These are phyloP conservation scores for Fusarium pseudograminearum DNA, from an alignment of 2,329 filamentous ascomycete genomes.

Conservation along the genomic window DNA sequence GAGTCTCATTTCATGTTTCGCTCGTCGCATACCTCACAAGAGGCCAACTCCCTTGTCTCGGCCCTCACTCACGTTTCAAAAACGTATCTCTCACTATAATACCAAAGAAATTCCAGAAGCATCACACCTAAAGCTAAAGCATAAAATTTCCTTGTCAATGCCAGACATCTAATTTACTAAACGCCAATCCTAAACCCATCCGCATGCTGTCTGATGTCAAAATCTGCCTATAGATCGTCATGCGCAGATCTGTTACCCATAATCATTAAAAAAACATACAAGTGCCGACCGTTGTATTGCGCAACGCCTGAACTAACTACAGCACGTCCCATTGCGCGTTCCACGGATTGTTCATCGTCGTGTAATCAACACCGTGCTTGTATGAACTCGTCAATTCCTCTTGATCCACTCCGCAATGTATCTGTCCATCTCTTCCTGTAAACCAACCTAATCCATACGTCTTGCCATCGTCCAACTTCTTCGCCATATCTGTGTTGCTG, in stretches of 20 bases:
- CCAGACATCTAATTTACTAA: conserved; percentile 29
- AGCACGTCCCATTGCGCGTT: conserved; percentile 56
- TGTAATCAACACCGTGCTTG: conserved; percentile 69
- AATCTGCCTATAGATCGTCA: conserved; percentile 17
- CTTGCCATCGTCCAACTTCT: conserved; percentile 68
- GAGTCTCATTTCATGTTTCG: conserved; percentile 37
- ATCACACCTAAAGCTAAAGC: conserved; percentile 1
- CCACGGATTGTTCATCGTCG: conserved; percentile 66
- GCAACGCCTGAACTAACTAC: conserved; percentile 22
- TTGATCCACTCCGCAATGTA: conserved; percentile 82
- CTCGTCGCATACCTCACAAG: conserved; percentile 7
- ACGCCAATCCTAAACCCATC: conserved; percentile 13
- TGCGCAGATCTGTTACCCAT: conserved; percentile 22
- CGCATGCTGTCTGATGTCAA: conserved; percentile 16
- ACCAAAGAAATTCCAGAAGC: background rate
- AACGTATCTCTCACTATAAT: background rate
- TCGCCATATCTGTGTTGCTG: conserved; percentile 70
- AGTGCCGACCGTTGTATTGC: conserved; percentile 10
- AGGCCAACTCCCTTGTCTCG: conserved; percentile 2
- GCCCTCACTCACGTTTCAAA: conserved; percentile 17
- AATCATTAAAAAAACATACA: conserved; percentile 21
- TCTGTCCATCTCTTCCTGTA: conserved; percentile 75
- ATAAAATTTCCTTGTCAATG: conserved; percentile 29
- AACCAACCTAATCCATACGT: conserved; percentile 85
- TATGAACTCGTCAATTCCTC: conserved; percentile 76